Conservation (phyloP, 306 rosid species). For the Malus asiatica region DNA sequence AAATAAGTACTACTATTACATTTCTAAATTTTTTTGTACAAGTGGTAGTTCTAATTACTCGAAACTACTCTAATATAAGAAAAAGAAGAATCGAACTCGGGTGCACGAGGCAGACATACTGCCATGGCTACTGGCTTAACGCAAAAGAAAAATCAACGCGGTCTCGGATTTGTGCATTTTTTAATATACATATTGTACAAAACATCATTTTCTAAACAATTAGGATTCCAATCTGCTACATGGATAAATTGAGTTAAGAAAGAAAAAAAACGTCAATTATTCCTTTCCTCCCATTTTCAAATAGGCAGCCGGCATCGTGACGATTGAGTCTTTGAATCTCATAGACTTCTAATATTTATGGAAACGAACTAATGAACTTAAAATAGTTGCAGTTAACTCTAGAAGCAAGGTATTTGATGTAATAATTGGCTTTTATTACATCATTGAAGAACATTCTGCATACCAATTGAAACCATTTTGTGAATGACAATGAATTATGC, state of each 20-base stretch:
- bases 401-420: neutral
- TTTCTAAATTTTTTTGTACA: neutral
- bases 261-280: neutral
- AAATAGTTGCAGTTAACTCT: neutral
- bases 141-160: neutral
- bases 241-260: neutral
- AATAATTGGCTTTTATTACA: neutral
- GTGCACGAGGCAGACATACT: neutral
- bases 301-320: neutral
- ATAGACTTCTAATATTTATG: neutral
- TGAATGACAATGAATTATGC: too few relatives aligned
- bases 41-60: neutral
- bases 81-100: too few relatives aligned
- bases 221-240: neutral
- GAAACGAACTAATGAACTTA: neutral
- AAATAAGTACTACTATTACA: neutral
- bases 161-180: neutral
- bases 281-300: neutral
- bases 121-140: neutral
- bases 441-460: neutral
- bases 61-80: neutral
- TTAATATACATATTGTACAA: neutral
- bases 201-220: neutral
- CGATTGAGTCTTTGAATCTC: neutral
- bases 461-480: neutral